Base-by-base conservation (phyloP, 257 asterid species). In the Solanum sitiens region DNA sequence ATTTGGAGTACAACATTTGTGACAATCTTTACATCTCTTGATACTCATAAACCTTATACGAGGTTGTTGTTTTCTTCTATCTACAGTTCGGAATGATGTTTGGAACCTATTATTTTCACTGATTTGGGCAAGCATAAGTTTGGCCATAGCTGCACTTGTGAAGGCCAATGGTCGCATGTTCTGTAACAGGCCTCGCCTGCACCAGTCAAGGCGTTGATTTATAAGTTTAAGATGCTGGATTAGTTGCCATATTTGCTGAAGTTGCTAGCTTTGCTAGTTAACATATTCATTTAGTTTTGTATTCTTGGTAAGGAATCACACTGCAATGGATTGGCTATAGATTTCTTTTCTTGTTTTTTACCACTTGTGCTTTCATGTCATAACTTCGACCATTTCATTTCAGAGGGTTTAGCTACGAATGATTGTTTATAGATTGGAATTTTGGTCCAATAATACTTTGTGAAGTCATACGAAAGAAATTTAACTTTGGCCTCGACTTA, bases 161-260 rank as follows among this genome's bases (percentile, higher is more conserved):
- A 95, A 89, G 93, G 92, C 95, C 85, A 92, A 95, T 83, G 98
- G 98, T 53, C 97, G 96, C 42, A 30, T 87, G 68, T 96, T 96
- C 95, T 96, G 99, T 73, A 93, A 96, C 88, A 94, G 98, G 27
- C 99, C 99, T 68, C 99, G 98, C 56, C 93, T 96, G 59, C 94
- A 93, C 91, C 95, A 90, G 88, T 96, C 98, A 83, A 89, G 95
- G 63, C 90, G 68, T 87, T 94, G 92, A 96, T 90, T 87, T 59
- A 87, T 45, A 32, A 73, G 72, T 88, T 86, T 15, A 47, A 30
- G 21, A 18, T 35, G 67, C 85, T 83, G 75, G 70, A 23, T 27
- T 68, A 37, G 37, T 67, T 65, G 44, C 30, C 67, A 67, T 85
- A n/a, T 42, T 85, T 40, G 33, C 21, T 85, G 44, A 40, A 80